phyloP scores from a whole-genome alignment of 1,284 basidiomycete genomes.

The Apiotrichum siamense region DNA sequence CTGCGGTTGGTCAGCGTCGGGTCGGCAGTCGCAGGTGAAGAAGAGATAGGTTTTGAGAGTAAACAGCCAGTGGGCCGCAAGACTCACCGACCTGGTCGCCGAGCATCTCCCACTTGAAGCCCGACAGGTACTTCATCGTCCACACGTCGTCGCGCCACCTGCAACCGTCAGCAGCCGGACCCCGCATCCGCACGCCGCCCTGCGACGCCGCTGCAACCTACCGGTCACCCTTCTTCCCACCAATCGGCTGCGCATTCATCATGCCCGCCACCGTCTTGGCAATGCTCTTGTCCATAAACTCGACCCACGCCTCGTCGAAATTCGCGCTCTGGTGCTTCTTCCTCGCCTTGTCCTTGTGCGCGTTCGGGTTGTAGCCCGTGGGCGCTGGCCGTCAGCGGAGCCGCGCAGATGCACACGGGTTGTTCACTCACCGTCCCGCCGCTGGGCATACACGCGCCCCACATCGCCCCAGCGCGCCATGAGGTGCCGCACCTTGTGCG shows the following conservation, averaged over 20 bases:
- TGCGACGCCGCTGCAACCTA: slow-evolving; percentile 17
- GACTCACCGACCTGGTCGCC: slow-evolving; percentile 93
- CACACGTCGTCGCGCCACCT: slow-evolving; percentile 95
- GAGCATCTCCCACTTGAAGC: slow-evolving; percentile 98
- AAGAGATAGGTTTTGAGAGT: too few relatives aligned
- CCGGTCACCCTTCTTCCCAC: slow-evolving; percentile 74
- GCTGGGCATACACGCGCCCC: slow-evolving; percentile 78
- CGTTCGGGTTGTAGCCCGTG: slow-evolving; percentile 34
- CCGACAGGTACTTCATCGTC: slow-evolving; percentile 98
- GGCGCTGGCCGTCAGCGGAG: slow-evolving; percentile 21
- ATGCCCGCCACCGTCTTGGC: slow-evolving; percentile 87
- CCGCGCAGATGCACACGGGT: not conserved
- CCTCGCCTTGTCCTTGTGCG: slow-evolving; percentile 25
- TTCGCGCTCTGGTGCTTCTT: slow-evolving; percentile 72
- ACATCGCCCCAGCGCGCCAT: slow-evolving; percentile 78
- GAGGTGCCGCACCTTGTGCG: slow-evolving; percentile 89
- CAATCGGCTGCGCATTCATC: slow-evolving; percentile 94
- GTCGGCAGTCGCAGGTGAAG: too few relatives aligned
- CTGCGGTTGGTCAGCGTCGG: slow-evolving; percentile 51
- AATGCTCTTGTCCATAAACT: slow-evolving; percentile 88
- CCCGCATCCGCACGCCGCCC: too few relatives aligned
- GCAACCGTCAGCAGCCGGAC: too few relatives aligned
- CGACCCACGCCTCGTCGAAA: slow-evolving; percentile 96
- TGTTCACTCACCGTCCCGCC: slow-evolving; percentile 58
- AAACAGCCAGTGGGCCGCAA: not conserved